Evolutionary conservation across 106 monocot genomes (phyloP), one percentile per base, ranked within the genome.

Genomic region (Ottelia alismoides): DNA sequence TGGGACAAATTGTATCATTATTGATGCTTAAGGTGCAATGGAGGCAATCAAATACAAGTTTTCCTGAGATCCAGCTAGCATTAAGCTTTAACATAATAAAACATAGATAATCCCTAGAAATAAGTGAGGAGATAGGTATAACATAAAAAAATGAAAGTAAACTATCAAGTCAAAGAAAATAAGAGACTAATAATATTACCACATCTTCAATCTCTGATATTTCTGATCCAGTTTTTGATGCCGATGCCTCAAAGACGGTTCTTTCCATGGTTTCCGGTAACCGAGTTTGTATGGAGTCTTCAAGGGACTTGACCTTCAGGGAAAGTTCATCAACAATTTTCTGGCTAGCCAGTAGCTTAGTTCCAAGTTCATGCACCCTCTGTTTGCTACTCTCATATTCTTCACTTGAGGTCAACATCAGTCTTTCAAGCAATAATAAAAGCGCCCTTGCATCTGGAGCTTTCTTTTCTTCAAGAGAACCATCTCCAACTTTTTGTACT

Each of bases 161-260:
- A n/a, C n/a, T n/a, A n/a, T n/a, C n/a, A n/a, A n/a, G n/a, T n/a
- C n/a, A n/a, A n/a, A n/a, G n/a, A n/a, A n/a, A n/a, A n/a, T n/a
- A n/a, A n/a, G n/a, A n/a, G n/a, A n/a, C n/a, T n/a, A n/a, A n/a
- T n/a, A 53, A 51, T 26, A 61, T 57, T 75, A 94, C 88, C 78
- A 49, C 54, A 68, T 89, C 96, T 72, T 88, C 85, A 70, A 82
- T 76, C 70, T 96, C 88, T 69, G 76, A 72, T 73, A 87, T 83
- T 72, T 92, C 87, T 58, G 82, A 72, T 20, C 71, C 76, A 30
- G 30, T 52, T 45, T 68, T 49, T 56, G 72, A 20, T 58, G 81
- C 45, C 64, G 91, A 78, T 62, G 81, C 63, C 45, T 94, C 87
- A 65, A 74, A 73, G n/a, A 72, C 44, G 26, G 47, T 51, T 56